Evolutionary conservation across 352 stramenopile genomes (phyloP), one percentile per base, ranked within the genome.

Genomic region (Phytophthora rubi): DNA sequence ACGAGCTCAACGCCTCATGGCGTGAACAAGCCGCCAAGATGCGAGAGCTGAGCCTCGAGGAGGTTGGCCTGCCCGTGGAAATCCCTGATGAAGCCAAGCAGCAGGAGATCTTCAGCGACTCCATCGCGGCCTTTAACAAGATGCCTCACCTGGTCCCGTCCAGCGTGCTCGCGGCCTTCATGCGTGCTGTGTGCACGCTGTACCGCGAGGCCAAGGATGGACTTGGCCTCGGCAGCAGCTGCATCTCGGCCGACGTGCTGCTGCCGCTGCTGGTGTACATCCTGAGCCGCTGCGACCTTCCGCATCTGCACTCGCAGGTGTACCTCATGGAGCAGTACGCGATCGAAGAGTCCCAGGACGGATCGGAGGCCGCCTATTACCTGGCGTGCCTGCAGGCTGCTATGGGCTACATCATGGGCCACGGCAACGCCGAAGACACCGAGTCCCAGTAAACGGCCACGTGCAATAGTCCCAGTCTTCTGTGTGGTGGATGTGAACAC

Each of bases 301-400:
- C 85, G 35, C 85, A 92, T 63, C 58, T 95, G 68, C 83, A 94
- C 66, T 82, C 81, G 30, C 88, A 95, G 61, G 79, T 93, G 65
- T 93, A 83, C 60, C 45, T 90, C 6, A 91, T 95, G 85, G 85
- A 95, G 71, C 73, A 89, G 60, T 91, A 89, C 58, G 83, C 82
- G 4, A 89, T 95, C 53, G 81, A 93, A 33, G 75, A 79, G 57
- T 83, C 79, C 28, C 72, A 88, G 62, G 82, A 90, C 37, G 88
- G 88, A 23, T 92, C 85, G 2, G 88, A 95, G 72, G 82, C 88
- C 10, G 86, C 86, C 42, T 95, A 95, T 67, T 95, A 95, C 67
- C 53, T 95, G 51, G 88, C 88, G 44, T 92, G 87, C 18, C 71
- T 94, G 28, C 85, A 95, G 60, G 83, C 88, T 21, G 86, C 88